Conservation (phyloP, 129 eudicot species). For the Apium graveolens region DNA sequence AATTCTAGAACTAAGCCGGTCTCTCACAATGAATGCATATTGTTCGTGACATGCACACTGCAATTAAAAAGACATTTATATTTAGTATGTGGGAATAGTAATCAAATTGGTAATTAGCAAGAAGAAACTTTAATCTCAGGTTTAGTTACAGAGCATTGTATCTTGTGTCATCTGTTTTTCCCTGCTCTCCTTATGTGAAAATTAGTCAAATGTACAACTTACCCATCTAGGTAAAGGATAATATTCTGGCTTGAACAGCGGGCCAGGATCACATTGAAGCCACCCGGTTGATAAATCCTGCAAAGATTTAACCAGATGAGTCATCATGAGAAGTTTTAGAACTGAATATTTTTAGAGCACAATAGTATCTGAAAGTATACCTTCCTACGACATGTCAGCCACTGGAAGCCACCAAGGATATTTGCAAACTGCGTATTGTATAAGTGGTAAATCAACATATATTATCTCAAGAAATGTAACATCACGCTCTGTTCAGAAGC, state of each 20-base stretch:
- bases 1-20: not conserved
- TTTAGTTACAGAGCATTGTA: not conserved
- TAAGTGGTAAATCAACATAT: not conserved
- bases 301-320: conserved; percentile 14
- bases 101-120: not conserved
- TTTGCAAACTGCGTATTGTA: conserved; percentile 54
- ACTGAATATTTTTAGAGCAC: not conserved
- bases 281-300: conserved; percentile 84
- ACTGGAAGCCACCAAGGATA: conserved; percentile 55
- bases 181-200: not conserved
- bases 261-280: conserved; percentile 94
- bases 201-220: not conserved
- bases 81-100: not conserved
- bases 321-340: conserved; percentile 4
- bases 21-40: not conserved
- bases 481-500: not conserved
- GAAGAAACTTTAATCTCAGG: not conserved
- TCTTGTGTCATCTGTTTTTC: not conserved
- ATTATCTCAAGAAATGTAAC: not conserved
- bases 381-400: conserved; percentile 92
- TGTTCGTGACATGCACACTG: not conserved
- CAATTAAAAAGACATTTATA: too few relatives aligned
- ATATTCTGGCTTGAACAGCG: conserved; percentile 57
- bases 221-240: conserved; percentile 34
- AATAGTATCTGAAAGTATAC: conserved; percentile 18